Percentiles rank a stretch among this genome's conserved stretches.
Evolutionary conservation across 2,329 filamentous ascomycete species (phyloP).

Genomic region (Colletotrichum lini): DNA sequence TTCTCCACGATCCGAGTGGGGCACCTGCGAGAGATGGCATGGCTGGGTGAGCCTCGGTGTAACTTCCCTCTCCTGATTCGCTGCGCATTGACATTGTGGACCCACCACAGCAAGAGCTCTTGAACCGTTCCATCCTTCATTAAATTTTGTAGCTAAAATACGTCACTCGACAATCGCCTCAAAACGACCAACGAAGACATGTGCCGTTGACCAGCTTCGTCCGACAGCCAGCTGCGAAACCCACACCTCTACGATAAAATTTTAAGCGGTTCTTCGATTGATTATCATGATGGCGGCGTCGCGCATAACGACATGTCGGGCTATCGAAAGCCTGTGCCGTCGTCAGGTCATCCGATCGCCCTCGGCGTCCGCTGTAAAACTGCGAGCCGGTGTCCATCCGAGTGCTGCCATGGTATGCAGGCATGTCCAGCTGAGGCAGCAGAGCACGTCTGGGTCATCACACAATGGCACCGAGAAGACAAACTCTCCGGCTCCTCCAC

Average conservation of each 20-base stretch:
- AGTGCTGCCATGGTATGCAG: neutral
- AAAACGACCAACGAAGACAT: neutral
- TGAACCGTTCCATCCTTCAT: neutral
- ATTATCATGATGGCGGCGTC: slow-evolving; percentile 31
- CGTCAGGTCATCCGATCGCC: slow-evolving; percentile 17
- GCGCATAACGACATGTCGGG: slow-evolving; percentile 36
- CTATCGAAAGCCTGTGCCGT: slow-evolving; percentile 22
- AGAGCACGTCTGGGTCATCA: slow-evolving; percentile 12
- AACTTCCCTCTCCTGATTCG: slow-evolving; percentile 23
- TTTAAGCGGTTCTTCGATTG: neutral
- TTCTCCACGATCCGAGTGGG: slow-evolving; percentile 39
- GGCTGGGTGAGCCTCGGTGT: slow-evolving; percentile 28
- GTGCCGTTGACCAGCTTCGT: neutral
- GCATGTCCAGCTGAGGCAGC: slow-evolving; percentile 18
- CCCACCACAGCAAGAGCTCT: slow-evolving; percentile 38
- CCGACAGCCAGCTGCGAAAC: neutral
- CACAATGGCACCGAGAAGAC: slow-evolving; percentile 39
- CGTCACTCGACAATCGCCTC: slow-evolving; percentile 21
- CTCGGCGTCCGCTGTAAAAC: neutral
- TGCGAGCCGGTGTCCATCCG: slow-evolving; percentile 9
- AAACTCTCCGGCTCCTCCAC: slow-evolving; percentile 47
- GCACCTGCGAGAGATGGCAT: neutral
- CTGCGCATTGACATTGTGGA: neutral
- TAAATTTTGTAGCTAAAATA: slow-evolving; percentile 22
- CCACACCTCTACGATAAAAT: no score